Evolutionary conservation across 2,329 filamentous ascomycete species (phyloP).

Genomic region (Ophiostoma himal-ulmi): DNA sequence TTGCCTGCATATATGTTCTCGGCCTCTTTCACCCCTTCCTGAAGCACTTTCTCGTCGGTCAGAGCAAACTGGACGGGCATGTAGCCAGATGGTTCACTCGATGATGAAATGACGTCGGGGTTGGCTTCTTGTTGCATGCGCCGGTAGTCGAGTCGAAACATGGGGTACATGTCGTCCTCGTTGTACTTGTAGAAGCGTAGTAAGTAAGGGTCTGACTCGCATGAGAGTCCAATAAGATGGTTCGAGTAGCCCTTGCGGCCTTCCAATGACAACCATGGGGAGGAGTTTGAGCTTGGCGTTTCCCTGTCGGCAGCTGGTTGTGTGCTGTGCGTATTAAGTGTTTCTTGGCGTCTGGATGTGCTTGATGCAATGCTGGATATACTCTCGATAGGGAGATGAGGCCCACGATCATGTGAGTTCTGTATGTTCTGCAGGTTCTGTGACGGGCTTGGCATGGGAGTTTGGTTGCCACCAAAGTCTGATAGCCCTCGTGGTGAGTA

Average conservation of each 20-base stretch:
- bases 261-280: neutral
- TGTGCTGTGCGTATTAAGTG: neutral
- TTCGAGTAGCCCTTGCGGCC: slow-evolving; percentile 26
- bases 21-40: slow-evolving; percentile 10
- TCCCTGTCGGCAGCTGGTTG: neutral
- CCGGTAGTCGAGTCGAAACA: slow-evolving; percentile 29
- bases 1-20: slow-evolving; percentile 23
- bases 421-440: neutral
- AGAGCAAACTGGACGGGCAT: slow-evolving; percentile 5
- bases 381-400: neutral
- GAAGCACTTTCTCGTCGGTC: neutral
- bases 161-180: slow-evolving; percentile 26
- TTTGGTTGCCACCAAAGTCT: neutral
- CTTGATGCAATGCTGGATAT: neutral
- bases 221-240: slow-evolving; percentile 28
- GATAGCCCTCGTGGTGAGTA: neutral
- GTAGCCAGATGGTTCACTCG: neutral
- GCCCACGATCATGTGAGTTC: neutral
- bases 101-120: slow-evolving; percentile 27
- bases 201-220: slow-evolving; percentile 29
- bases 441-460: neutral
- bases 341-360: neutral
- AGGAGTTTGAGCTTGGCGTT: neutral
- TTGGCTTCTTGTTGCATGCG: slow-evolving; percentile 18
- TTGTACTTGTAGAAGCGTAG: slow-evolving; percentile 28